These are phyloP conservation scores for Lepiota venenata DNA, from an alignment of 768 basidiomycete genomes.

Conservation along the genomic window DNA sequence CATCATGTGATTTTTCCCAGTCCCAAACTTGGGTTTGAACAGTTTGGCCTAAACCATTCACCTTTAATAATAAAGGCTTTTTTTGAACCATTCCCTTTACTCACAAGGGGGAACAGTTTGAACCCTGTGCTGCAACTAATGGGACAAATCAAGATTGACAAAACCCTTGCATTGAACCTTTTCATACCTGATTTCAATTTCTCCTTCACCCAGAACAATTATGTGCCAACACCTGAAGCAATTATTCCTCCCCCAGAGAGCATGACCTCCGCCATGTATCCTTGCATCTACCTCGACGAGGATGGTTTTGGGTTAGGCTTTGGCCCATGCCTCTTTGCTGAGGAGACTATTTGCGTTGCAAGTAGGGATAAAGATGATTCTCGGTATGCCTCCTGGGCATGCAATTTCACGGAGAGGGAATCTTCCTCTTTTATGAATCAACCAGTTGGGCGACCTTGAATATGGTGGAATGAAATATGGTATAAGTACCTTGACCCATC, in stretches of 20 bases:
- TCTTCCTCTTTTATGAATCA: neutral
- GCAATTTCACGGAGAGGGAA: slow-evolving; percentile 10
- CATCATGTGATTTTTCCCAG: too few species aligned
- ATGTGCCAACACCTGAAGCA: neutral
- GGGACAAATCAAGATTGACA: slow-evolving; percentile 13
- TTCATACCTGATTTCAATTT: slow-evolving; percentile 17
- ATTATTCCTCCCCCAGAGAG: slow-evolving; percentile 7
- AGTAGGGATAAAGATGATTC: neutral
- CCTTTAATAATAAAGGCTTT: too few species aligned
- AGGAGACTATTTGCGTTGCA: neutral
- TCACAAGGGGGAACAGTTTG: too few species aligned
- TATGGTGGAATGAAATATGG: slow-evolving; percentile 18
- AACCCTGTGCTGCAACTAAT: too few species aligned
- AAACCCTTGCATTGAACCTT: slow-evolving; percentile 12
- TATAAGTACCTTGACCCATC: slow-evolving; percentile 9
- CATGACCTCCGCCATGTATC: too few species aligned
- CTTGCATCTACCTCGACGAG: slow-evolving; percentile 18
- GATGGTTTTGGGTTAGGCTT: slow-evolving; percentile 17
- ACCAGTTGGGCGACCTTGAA: slow-evolving; percentile 12
- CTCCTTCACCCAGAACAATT: slow-evolving; percentile 8
- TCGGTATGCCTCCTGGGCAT: slow-evolving; percentile 8
- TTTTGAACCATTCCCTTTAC: too few species aligned
- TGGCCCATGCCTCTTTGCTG: neutral
- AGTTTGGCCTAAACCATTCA: too few species aligned
- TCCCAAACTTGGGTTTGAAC: too few species aligned